Base-by-base conservation (phyloP, 106 monocot species). In the Dioscorea alata region DNA sequence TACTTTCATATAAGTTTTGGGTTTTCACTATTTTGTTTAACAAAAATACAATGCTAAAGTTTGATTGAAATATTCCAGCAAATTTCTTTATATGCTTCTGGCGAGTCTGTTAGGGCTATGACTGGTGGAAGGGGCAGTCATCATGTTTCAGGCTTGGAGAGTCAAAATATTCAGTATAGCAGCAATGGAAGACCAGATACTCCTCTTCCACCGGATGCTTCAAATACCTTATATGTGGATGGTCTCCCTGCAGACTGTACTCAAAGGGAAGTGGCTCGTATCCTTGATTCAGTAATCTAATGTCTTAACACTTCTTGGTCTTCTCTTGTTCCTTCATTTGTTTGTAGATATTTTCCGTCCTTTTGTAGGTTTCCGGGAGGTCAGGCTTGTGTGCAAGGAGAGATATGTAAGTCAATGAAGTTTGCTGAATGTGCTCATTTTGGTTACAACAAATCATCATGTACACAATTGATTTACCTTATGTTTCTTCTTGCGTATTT, bases 331-430 rank as follows among this genome's bases (percentile, higher is more conserved):
- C 75, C 83, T 86, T 86, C 21, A 86, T 72, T 77, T 63, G 18
- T 60, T 8, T 71, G 33, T 49, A 90, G 89, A 86, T 66, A 75
- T 90, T 54, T 90, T 90, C 61, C 80, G 86, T 18, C 90, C 86
- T 61, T 90, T 90, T 83, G 72, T 90, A 48, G 86, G 86, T 19
- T 90, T 80, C 34, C 80, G 69, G 54, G 89, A 89, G 73, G 85
- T 89, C 54, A 79, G 85, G 54, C 85, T 89, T 77, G 89, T 89
- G 60, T 85, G 69, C 64, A 89, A 89, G 69, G 89, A 85, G 50
- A 79, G 67, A 80, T 79, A 75, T 72, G 85, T 89, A 72, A 89
- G 82, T 79, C 32, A 16, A 59, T 8, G 9, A 32, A 13, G 16
- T 19, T 23, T 15, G 31, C 19, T 33, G 18, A n/a, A 59, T 42